Percentiles rank a stretch among this genome's conserved stretches.
These are phyloP conservation scores for Gossypium mustelinum DNA, from an alignment of 345 rosid species.

Conservation along the genomic window DNA sequence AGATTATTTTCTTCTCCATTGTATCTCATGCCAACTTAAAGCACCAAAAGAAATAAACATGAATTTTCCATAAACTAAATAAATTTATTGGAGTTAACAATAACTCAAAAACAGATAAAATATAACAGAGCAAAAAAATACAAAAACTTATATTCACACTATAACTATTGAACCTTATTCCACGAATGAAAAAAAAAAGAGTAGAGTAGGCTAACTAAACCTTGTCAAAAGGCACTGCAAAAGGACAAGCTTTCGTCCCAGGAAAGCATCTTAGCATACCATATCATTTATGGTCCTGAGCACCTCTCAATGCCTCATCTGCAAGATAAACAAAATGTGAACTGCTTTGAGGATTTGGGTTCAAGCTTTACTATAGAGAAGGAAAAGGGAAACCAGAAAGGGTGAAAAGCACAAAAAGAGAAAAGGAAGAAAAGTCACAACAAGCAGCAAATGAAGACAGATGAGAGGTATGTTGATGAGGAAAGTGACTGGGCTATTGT, in stretches of 20 bases:
- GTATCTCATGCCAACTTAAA: too few species aligned
- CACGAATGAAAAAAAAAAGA: not conserved
- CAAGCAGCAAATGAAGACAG: too few species aligned
- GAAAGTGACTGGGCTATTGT: too few species aligned
- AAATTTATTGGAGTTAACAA: too few species aligned
- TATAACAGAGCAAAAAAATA: not conserved
- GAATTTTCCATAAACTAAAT: too few species aligned
- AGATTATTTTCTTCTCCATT: too few species aligned
- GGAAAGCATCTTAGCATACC: not conserved
- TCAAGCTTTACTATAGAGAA: not conserved
- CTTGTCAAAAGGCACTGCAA: not conserved
- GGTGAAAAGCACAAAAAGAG: too few species aligned
- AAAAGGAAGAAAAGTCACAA: too few species aligned
- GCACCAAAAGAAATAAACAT: too few species aligned
- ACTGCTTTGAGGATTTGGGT: not conserved
- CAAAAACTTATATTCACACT: not conserved
- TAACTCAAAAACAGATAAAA: too few species aligned
- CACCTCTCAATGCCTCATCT: not conserved
- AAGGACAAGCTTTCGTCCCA: not conserved
- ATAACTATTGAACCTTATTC: not conserved
- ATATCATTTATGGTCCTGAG: not conserved
- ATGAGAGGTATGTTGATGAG: too few species aligned
- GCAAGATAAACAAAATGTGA: not conserved
- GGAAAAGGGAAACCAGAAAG: not conserved
- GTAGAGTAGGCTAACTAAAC: not conserved